Conservation (phyloP, 2,329 filamentous ascomycete genomes). For the Trichoderma lentiforme region DNA sequence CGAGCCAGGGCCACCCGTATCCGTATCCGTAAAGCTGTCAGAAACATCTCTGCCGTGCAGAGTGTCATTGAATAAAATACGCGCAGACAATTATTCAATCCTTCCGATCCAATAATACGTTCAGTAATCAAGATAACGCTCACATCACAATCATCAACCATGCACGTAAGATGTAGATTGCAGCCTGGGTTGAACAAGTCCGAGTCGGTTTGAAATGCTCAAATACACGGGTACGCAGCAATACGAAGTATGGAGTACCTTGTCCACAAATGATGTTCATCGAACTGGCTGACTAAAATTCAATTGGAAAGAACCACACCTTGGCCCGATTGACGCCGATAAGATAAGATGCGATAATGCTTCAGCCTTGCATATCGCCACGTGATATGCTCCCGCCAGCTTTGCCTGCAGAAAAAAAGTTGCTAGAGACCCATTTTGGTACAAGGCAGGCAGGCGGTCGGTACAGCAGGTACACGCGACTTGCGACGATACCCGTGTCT, state of each 20-base stretch:
- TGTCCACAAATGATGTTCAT: not conserved
- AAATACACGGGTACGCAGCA: not conserved
- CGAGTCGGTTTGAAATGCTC: not conserved
- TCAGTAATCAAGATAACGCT: not conserved
- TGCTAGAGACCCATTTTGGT: conserved; percentile 12
- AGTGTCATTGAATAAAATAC: not conserved
- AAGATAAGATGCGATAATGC: conserved; percentile 9
- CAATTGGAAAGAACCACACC: not conserved
- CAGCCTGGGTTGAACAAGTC: not conserved
- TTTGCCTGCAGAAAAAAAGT: conserved; percentile 22
- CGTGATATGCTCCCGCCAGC: conserved; percentile 19
- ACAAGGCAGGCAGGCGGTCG: conserved; percentile 11
- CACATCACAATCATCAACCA: not conserved
- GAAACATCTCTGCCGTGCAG: not conserved
- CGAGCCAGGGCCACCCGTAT: conserved; percentile 1
- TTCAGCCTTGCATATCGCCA: conserved; percentile 17
- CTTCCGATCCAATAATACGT: not conserved
- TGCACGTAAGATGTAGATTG: not conserved
- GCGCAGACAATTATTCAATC: not conserved
- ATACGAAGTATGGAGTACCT: not conserved
- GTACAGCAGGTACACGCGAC: conserved; percentile 18
- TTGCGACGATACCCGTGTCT: conserved; percentile 20
- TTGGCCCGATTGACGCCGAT: not conserved
- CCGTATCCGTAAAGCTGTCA: conserved; percentile 13
- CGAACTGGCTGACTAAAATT: not conserved